Base-by-base conservation (phyloP, 495 filamentous ascomycete genomes). In the Lasiosphaeris hirsuta region DNA sequence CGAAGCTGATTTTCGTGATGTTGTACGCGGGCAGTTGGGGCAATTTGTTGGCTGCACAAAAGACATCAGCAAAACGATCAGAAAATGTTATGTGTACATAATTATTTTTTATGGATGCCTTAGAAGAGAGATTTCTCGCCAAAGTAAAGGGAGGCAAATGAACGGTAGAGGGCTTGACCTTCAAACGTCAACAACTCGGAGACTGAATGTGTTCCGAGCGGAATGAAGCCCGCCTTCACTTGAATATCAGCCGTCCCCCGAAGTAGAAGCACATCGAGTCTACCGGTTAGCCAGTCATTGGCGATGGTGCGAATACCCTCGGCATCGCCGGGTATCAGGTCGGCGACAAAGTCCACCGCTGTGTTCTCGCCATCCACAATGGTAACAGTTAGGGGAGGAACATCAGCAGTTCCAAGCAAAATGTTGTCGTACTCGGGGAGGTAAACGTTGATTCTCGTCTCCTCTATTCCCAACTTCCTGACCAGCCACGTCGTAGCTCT, bases 281-380 rank as follows among this genome's bases (percentile, higher is more conserved):
- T 83, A 35, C 93, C 92, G 15, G 89, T 83, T 52, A 98, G 63
- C 86, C 90, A 98, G 68, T 96, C 90, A 60, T 90, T 85, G 14
- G 90, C 90, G 55, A 97, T 81, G n/a, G 77, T 78, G 43, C 88
- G 85, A 49, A 96, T 82, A 8, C 84, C 87, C 57, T 88, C 84
- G n/a, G 90, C 73, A 61, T 91, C 84, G 35, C 89, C 90, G 14
- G 90, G 86, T 19, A 79, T 70, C 49, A 96, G 69, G 58, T 94
- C 86, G 34, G 85, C 80, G 53, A 93, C 69, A 58, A 97, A 86
- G 60, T 96, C 89, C 36, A 97, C 73, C 51, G 79, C 71, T 17
- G 89, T 97, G 23, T 76, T 81, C 62, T 87, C 81, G 19, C 90
- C 87, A 69, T 94, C 89, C 52, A 85, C 80, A 47, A 97, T 81